Evolutionary conservation across 2,329 filamentous ascomycete species (phyloP).

Genomic region (Fusarium coffeatum): DNA sequence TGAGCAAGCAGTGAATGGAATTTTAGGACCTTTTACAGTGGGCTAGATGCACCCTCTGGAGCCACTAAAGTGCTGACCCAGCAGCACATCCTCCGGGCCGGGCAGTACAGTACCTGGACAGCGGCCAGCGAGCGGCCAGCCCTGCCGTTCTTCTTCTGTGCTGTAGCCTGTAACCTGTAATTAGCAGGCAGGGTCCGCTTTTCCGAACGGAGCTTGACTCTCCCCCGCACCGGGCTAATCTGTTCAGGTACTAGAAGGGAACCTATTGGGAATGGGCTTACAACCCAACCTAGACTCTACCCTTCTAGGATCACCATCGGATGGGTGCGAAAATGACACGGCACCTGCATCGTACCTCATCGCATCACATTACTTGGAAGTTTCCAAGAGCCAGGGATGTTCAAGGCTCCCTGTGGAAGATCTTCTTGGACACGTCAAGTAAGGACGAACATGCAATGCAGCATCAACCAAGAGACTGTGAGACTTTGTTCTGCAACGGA

Average conservation of each 20-base stretch:
- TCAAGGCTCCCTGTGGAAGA: constrained; percentile 28
- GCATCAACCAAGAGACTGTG: background rate
- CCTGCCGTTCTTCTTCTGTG: constrained; percentile 1
- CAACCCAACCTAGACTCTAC: background rate
- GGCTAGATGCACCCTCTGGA: background rate
- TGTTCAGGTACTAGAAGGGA: constrained; percentile 32
- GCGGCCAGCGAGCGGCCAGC: constrained; percentile 5
- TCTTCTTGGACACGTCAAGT: constrained; percentile 12
- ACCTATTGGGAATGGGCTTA: constrained; percentile 18
- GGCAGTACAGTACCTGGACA: background rate
- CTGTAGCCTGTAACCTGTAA: background rate
- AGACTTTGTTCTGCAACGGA: background rate
- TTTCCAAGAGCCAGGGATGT: constrained; percentile 2
- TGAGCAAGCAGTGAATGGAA: constrained; percentile 15
- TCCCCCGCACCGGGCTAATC: constrained; percentile 46
- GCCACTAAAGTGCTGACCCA: constrained; percentile 20
- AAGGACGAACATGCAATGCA: constrained; percentile 3
- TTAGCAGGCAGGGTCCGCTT: constrained; percentile 37
- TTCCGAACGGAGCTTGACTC: constrained; percentile 43
- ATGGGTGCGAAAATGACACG: constrained; percentile 36
- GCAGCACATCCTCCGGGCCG: constrained; percentile 21
- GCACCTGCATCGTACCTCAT: constrained; percentile 26
- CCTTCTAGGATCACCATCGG: constrained; percentile 16
- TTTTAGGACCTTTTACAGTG: constrained; percentile 16
- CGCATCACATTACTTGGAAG: background rate